Base-by-base conservation (phyloP, 2,329 filamentous ascomycete genomes). In the Fusarium sororula region DNA sequence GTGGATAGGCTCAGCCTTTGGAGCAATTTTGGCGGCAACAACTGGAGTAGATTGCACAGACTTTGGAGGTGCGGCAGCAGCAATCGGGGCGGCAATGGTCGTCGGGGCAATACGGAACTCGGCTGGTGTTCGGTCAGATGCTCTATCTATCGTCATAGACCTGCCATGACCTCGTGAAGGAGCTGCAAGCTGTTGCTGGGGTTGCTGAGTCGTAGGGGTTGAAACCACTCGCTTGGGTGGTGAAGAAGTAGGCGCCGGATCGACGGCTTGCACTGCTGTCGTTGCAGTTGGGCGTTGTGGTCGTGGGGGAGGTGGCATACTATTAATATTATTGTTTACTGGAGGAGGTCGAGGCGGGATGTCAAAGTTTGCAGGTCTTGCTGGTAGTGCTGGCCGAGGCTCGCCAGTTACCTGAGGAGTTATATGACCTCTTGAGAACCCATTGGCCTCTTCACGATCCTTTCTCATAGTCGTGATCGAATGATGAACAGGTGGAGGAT, bases 401-500 rank as follows among this genome's bases (percentile, higher is more conserved):
- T 89, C 86, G 5, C 83, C 84, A 4, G 83, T 83, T 15, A 80
- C 71, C 51, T 87, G 84, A 41, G 85, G 81, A 42, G 81, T 79
- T 11, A 85, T 79, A 10, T 82, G 70, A 8, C 79, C 80, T 64
- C 80, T 85, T 13, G 78, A 75, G 5, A 79, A 68, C 6, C 83
- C 85, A 73, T 86, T 85, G 14, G 76, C 70, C 26, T 87, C 86
- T 9, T 87, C 84, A 63, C 84, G 84, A 41, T 87, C 84, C 68
- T 83, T 83, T 60, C 85, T 83, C 72, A 82, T 86, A 30, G 70
- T 84, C 37, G 80, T 83, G 28, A 87, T 71, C 0, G 86, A 82
- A 68, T 85, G 87, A 74, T 90, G 89, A 9, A 87, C 73, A 2
- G 88, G 87, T 7, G 88, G 87, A 6, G 88, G 86, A 7, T 90